A percentile compares a stretch with the other conserved stretches of the same genome.
phyloP scores from a whole-genome alignment of 495 filamentous ascomycete genomes.

The Poronia punctata region DNA sequence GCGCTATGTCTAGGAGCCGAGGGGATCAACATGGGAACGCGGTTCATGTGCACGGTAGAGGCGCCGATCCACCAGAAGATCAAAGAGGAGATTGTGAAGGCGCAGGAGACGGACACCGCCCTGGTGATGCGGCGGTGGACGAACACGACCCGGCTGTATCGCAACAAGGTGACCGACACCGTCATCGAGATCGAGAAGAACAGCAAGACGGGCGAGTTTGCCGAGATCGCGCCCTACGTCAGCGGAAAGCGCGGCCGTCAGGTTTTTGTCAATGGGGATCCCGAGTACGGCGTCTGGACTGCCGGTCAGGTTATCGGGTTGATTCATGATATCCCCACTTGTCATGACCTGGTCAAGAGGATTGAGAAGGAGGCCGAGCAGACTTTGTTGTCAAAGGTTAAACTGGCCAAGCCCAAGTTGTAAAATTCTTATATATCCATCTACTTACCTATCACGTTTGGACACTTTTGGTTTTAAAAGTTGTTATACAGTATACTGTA shows the following conservation, averaged over 20 bases:
- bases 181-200: conserved; percentile 77
- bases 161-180: conserved; percentile 78
- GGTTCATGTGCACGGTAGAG: conserved; percentile 91
- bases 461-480: too few relatives aligned
- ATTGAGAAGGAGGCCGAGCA: conserved; percentile 57
- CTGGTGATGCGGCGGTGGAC: conserved; percentile 85
- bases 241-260: conserved; percentile 86
- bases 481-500: too few relatives aligned
- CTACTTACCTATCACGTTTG: not conserved
- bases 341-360: conserved; percentile 44
- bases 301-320: conserved; percentile 61
- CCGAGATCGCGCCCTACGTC: conserved; percentile 82
- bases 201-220: conserved; percentile 82
- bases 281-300: conserved; percentile 76
- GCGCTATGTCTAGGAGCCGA: conserved; percentile 87
- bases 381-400: conserved; percentile 38
- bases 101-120: conserved; percentile 85
- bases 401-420: conserved; percentile 36
- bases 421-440: conserved; percentile 12
- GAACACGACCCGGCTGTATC: conserved; percentile 84
- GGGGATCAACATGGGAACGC: conserved; percentile 93
- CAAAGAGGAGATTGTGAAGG: conserved; percentile 84
- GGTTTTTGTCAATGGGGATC: conserved; percentile 89
- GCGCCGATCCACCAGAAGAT: conserved; percentile 88
- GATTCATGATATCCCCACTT: conserved; percentile 59